phyloP scores from a whole-genome alignment of 2,329 filamentous ascomycete species.

The Fusarium nodosum region DNA sequence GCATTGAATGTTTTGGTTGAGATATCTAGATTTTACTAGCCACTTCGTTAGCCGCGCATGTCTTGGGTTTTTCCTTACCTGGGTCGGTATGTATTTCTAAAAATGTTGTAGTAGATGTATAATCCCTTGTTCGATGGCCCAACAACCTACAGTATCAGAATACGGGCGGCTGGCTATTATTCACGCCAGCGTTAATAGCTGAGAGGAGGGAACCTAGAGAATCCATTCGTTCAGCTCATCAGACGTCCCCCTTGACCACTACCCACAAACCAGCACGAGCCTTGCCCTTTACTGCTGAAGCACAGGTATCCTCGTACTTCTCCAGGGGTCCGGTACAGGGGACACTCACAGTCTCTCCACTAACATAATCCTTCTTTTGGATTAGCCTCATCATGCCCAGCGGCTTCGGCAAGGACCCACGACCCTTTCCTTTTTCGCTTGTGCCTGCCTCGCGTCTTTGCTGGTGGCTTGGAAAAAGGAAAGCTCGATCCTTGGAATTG shows the following conservation, averaged over 20 bases:
- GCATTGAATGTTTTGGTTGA: constrained; percentile 8
- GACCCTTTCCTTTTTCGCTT: constrained; percentile 24
- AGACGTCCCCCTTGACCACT: constrained; percentile 1
- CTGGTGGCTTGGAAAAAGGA: background rate
- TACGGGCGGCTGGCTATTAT: constrained; percentile 36
- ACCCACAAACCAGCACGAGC: constrained; percentile 14
- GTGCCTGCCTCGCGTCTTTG: background rate
- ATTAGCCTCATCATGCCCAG: constrained; percentile 4
- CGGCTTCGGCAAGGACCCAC: constrained; percentile 16
- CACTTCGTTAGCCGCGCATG: constrained; percentile 20
- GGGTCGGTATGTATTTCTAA: background rate
- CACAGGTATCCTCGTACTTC: background rate
- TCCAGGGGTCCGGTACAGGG: constrained; percentile 26
- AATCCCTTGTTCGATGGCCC: background rate
- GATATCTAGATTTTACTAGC: background rate
- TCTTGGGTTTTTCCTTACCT: background rate
- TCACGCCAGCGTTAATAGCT: constrained; percentile 17
- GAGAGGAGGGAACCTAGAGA: background rate
- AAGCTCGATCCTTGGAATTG: constrained; percentile 43
- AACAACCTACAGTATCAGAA: constrained; percentile 29
- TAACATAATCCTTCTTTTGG: constrained; percentile 3
- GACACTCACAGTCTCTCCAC: constrained; percentile 19
- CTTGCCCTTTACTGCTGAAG: constrained; percentile 33
- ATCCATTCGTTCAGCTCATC: constrained; percentile 31
- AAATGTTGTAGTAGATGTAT: background rate